Base-by-base conservation (phyloP, 129 eudicot species). In the Pittosporum tobira region DNA sequence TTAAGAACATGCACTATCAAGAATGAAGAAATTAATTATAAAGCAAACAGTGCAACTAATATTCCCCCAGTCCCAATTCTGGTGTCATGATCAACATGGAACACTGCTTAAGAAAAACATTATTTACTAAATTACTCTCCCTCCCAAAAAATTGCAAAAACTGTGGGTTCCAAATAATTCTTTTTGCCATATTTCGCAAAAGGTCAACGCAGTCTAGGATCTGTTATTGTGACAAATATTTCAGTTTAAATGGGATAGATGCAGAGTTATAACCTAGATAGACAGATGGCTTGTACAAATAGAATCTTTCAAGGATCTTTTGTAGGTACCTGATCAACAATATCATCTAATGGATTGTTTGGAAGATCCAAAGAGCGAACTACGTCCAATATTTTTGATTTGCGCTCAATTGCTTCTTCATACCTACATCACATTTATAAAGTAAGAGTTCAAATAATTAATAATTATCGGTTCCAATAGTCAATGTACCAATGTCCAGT, bases 261-360 rank as follows among this genome's bases (percentile, higher is more conserved):
- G 16, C n/a, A n/a, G 40, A 8, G 29, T 53, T 27, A 20, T 23
- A 9, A 63, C 16, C 23, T 40, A 47, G 12, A 36, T 26, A 52
- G 59, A 25, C 24, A 48, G 23, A 40, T 28, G 8, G 29, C 54
- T 46, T 38, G 2, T 14, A 71, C 16, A 7, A 31, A 66, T 37
- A 38, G 56, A 25, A 48, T 48, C 52, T 18, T 46, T 16, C 57
- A n/a, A 24, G 18, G n/a, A 10, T 16, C 26, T 6, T 37, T 11
- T 61, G 48, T 49, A 58, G 47, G n/a, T 64, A 93, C 99, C 96
- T 84, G 99, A 79, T 93, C 99, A 66, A 87, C 77, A 68, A 93
- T 87, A 72, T 93, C 99, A 75, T 93, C 99, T 75, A 93, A 76
- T 18, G 99, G 99, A 71, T 93, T 93, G 73, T 93, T 93, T 46